Evolutionary conservation across 2,329 filamentous ascomycete genomes (phyloP), one percentile per base, ranked within the genome.

Genomic region (Albifimbria verrucaria): DNA sequence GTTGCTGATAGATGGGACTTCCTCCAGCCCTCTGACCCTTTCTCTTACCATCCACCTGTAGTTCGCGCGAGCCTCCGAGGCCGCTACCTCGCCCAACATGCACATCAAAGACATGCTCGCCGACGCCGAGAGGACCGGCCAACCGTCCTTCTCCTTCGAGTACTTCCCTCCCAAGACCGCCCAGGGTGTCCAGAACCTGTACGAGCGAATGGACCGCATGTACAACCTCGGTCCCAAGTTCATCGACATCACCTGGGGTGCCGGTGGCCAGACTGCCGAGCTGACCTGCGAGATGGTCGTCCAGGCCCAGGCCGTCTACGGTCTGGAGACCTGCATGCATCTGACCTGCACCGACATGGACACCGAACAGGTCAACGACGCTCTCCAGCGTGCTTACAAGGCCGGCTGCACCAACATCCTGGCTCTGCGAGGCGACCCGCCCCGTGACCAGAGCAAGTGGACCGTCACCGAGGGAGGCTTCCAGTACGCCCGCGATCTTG

Each of bases 201-300:
- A 99, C 80, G 94, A 99, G 65, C 90, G 94, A 63, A 97, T 99
- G 90, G 94, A 99, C 75, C 92, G 92, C 74, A 99, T 99, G 94
- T 92, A 96, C 73, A 85, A 88, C 65, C 84, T 95, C 58, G 94
- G 92, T 2, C 94, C 93, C 58, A 88, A 92, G 66, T 99, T 99
- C 77, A 92, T 99, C 70, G 94, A 99, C 73, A 89, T 99, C 66
- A 99, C 94, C 57, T 99, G 94, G 94, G 95, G 95, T 58, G 94
- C 94, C 50, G 94, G 94, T 62, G 94, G 94, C 47, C 87, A 89
- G 60, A 85, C 94, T 62, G 94, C 93, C 52, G 88, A 96, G 68
- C 77, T 99, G 65, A 99, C 94, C 42, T 92, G 89, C 72, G 94
- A 99, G 71, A 99, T 99, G 92, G 93, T 99, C 60, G 87, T 89